Evolutionary conservation across 306 rosid species (phyloP).

Genomic region (Acacia confusa): DNA sequence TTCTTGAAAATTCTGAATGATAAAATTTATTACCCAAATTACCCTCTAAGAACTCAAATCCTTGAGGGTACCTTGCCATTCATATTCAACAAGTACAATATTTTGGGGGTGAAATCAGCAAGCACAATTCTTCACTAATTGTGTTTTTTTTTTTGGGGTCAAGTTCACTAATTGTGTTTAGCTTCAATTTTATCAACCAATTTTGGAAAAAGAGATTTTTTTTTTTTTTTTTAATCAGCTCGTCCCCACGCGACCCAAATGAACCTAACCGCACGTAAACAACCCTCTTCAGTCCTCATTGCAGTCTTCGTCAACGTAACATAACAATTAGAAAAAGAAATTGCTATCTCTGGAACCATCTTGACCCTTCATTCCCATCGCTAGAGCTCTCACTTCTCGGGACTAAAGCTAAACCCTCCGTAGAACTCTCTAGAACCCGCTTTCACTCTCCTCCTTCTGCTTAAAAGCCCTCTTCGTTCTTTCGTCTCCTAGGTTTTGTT

Average conservation of each 20-base stretch:
- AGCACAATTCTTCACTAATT: no score
- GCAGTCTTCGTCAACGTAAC: background rate
- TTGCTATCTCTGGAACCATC: background rate
- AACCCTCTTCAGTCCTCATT: background rate
- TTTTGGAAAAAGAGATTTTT: no score
- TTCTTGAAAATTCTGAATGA: no score
- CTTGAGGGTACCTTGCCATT: no score
- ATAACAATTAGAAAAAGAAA: background rate
- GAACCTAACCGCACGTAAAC: background rate
- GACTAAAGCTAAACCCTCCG: background rate
- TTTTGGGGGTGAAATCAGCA: no score
- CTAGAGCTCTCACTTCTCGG: background rate
- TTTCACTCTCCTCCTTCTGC: background rate
- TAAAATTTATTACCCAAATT: no score
- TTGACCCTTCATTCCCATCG: background rate
- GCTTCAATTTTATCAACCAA: no score
- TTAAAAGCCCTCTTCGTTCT: background rate
- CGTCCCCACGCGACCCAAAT: background rate
- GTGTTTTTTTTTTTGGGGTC: no score
- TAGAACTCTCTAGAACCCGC: constrained; percentile 68
- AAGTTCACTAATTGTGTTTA: no score
- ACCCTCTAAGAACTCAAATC: no score
- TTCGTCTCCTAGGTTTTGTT: background rate
- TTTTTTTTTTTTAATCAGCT: no score
- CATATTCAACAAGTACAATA: no score